phyloP scores from a whole-genome alignment of 106 monocot genomes.

The Dendrobium nobile region DNA sequence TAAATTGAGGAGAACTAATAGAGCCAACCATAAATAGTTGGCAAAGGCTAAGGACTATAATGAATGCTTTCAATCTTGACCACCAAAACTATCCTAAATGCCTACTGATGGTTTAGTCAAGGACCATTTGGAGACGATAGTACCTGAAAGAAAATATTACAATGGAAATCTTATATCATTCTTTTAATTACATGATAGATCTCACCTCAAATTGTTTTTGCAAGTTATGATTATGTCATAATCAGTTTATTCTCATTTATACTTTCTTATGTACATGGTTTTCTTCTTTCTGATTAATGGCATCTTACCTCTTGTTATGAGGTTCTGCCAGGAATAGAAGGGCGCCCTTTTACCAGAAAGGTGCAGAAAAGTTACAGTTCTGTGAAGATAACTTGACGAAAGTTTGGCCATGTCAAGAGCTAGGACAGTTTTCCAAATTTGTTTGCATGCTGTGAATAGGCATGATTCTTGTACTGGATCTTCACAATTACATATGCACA shows the following conservation, averaged over 20 bases:
- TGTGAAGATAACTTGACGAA: neutral
- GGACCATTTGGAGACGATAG: too few species aligned
- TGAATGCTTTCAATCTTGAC: too few species aligned
- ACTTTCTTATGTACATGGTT: neutral
- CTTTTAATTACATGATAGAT: neutral
- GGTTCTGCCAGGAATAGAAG: neutral
- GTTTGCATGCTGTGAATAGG: slow-evolving; percentile 4
- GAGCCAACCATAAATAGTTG: too few species aligned
- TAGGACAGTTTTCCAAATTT: slow-evolving; percentile 14
- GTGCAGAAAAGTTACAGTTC: neutral
- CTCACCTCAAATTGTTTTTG: neutral
- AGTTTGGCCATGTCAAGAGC: slow-evolving; percentile 22
- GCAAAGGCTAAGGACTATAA: too few species aligned
- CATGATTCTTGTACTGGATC: slow-evolving; percentile 15
- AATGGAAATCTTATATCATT: neutral
- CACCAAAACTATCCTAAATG: too few species aligned
- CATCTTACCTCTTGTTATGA: slow-evolving; percentile 3
- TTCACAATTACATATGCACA: slow-evolving; percentile 7
- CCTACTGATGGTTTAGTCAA: too few species aligned
- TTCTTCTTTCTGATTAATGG: slow-evolving; percentile 3
- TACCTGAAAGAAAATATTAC: too few species aligned
- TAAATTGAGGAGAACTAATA: too few species aligned
- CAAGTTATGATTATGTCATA: neutral
- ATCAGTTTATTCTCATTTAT: neutral
- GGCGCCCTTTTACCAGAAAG: neutral